Evolutionary conservation across 371 early-diverging fungal species (phyloP).

Genomic region (Mortierella sp.): DNA sequence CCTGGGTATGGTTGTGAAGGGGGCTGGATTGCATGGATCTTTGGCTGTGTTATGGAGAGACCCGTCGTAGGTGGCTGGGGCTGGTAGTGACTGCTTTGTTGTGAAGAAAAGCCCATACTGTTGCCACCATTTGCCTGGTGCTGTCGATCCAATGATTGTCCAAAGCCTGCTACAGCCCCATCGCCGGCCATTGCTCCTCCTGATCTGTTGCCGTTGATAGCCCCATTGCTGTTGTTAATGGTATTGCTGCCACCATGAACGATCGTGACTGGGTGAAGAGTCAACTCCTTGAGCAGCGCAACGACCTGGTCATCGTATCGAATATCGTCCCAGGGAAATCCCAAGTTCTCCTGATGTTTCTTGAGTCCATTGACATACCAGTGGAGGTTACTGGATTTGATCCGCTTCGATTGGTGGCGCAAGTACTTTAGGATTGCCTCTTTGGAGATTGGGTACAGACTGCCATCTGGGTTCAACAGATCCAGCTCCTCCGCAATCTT

Average conservation of each 20-base stretch:
- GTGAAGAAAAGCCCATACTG: neutral
- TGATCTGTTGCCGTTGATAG: neutral
- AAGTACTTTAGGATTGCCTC: constrained; percentile 52
- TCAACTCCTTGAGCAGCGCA: constrained; percentile 47
- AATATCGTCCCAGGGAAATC: constrained; percentile 53
- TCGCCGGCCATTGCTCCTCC: neutral
- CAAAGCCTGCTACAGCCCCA: neutral
- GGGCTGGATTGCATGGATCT: constrained; percentile 5
- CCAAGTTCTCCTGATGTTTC: constrained; percentile 53
- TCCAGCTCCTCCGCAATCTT: constrained; percentile 53
- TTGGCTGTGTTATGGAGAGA: constrained; percentile 28
- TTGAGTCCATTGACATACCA: constrained; percentile 59
- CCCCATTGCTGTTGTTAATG: constrained; percentile 9
- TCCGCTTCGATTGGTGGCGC: constrained; percentile 54
- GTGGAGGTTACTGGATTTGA: constrained; percentile 55
- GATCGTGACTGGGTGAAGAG: constrained; percentile 42
- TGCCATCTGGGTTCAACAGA: constrained; percentile 45
- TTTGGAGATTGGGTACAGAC: constrained; percentile 52
- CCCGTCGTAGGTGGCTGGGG: constrained; percentile 6
- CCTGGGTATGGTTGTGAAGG: constrained; percentile 4
- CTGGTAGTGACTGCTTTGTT: neutral
- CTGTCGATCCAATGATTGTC: neutral
- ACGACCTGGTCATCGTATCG: constrained; percentile 56
- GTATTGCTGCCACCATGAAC: constrained; percentile 10
- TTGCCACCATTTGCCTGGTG: constrained; percentile 8